These are phyloP conservation scores for Colletotrichum godetiae DNA, from an alignment of 2,329 filamentous ascomycete species.

Conservation along the genomic window DNA sequence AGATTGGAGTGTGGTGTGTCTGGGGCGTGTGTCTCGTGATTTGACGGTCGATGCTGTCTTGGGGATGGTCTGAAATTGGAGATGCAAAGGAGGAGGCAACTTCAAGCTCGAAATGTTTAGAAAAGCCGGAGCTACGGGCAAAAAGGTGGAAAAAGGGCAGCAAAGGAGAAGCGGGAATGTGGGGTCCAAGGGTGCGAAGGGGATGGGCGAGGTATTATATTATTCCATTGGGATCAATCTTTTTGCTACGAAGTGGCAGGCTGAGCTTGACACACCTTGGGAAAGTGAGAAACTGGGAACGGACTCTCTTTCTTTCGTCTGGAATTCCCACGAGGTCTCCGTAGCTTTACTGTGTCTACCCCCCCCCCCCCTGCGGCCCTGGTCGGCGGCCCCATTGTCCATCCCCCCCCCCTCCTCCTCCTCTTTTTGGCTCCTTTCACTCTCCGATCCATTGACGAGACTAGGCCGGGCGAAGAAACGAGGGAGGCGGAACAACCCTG, in stretches of 20 bases:
- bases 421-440: conserved; percentile 6
- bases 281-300: conserved; percentile 17
- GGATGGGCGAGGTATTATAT: conserved; percentile 29
- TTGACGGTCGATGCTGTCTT: conserved; percentile 12
- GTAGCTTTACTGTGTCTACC: not conserved
- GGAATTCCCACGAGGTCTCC: conserved; percentile 27
- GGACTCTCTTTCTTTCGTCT: conserved; percentile 35
- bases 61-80: not conserved
- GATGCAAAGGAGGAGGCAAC: conserved; percentile 6
- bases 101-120: conserved; percentile 19
- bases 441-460: conserved; percentile 31
- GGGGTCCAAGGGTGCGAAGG: conserved; percentile 15
- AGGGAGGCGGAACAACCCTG: conserved; percentile 10
- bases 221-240: conserved; percentile 31
- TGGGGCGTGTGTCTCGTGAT: conserved; percentile 23
- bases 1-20: conserved; percentile 5
- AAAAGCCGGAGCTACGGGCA: conserved; percentile 33
- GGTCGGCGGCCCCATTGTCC: not conserved
- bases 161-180: conserved; percentile 23
- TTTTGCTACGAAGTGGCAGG: conserved; percentile 11
- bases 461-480: conserved; percentile 13
- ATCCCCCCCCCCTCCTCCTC: not conserved
- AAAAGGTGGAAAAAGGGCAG: conserved; percentile 13
- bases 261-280: not conserved
- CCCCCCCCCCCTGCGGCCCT: conserved; percentile 22